Percentiles rank a stretch among this genome's conserved stretches.
phyloP scores from a whole-genome alignment of 306 rosid species.

The Prunus davidiana region DNA sequence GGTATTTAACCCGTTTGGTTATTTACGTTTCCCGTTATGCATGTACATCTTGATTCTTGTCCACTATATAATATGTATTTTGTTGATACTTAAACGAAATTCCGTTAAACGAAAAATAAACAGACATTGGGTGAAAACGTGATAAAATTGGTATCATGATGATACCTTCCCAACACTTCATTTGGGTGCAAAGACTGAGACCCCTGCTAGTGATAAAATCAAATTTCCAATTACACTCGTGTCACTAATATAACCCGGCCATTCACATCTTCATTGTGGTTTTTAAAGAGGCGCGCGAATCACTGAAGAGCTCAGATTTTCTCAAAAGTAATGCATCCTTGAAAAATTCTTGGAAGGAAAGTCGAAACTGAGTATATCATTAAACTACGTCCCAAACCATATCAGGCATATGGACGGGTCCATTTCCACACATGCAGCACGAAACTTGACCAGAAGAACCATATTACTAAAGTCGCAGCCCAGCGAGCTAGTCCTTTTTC shows the following conservation, averaged over 20 bases:
- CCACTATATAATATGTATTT: no score
- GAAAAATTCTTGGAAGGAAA: background rate
- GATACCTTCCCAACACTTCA: no score
- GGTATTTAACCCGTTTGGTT: no score
- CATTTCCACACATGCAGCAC: background rate
- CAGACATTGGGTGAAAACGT: no score
- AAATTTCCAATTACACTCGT: no score
- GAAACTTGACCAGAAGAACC: slow-evolving; percentile 41
- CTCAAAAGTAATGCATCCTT: background rate
- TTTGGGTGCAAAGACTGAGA: no score
- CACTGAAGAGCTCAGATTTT: background rate
- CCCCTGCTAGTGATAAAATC: no score
- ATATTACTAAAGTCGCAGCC: slow-evolving; percentile 30
- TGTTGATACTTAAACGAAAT: no score
- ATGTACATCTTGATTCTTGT: no score
- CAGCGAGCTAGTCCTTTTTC: slow-evolving; percentile 28
- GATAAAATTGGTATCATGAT: no score
- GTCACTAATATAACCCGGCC: background rate
- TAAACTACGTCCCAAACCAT: background rate
- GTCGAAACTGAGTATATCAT: background rate
- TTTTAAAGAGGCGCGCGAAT: background rate
- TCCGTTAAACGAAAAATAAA: no score
- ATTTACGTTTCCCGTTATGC: no score
- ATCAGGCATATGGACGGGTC: background rate
- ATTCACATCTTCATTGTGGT: background rate